A percentile compares a stretch with the other conserved stretches of the same genome.
Conservation (phyloP, 495 filamentous ascomycete species). For the Penicillium manginii region DNA sequence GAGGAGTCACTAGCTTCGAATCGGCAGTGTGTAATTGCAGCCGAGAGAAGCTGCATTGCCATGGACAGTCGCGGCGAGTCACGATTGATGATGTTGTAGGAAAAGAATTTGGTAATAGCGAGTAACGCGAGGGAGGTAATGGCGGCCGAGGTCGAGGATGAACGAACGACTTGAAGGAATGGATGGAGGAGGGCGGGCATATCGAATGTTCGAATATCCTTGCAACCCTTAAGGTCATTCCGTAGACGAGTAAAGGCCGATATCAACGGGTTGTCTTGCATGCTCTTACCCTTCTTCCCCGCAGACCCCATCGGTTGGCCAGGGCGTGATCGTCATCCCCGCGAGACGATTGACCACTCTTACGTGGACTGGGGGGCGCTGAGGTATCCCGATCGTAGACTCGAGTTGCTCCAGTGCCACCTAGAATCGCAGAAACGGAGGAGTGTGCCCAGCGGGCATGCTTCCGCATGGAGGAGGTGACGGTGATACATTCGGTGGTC, state of each 20-base stretch:
- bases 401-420: conserved; percentile 66
- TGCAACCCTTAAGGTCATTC: conserved; percentile 87
- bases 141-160: conserved; percentile 92
- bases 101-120: conserved; percentile 96
- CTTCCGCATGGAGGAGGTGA: conserved; percentile 98
- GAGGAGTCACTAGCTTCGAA: conserved; percentile 96
- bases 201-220: conserved; percentile 90
- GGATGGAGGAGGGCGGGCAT: conserved; percentile 88
- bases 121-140: conserved; percentile 94
- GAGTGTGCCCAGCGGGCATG: conserved; percentile 96
- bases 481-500: conserved; percentile 97
- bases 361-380: conserved; percentile 42
- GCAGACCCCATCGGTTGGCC: conserved; percentile 79
- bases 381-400: conserved; percentile 49
- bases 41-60: conserved; percentile 93
- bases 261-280: conserved; percentile 98
- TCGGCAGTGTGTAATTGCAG: conserved; percentile 94
- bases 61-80: conserved; percentile 82
- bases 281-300: conserved; percentile 96
- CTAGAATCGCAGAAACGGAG: conserved; percentile 93
- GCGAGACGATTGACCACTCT: conserved; percentile 24
- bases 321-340: conserved; percentile 56
- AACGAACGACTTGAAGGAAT: conserved; percentile 96
- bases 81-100: conserved; percentile 85
- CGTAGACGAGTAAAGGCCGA: conserved; percentile 89